phyloP scores from a whole-genome alignment of 2,329 filamentous ascomycete species.

The Immersiporthe knoxdaviesiana region DNA sequence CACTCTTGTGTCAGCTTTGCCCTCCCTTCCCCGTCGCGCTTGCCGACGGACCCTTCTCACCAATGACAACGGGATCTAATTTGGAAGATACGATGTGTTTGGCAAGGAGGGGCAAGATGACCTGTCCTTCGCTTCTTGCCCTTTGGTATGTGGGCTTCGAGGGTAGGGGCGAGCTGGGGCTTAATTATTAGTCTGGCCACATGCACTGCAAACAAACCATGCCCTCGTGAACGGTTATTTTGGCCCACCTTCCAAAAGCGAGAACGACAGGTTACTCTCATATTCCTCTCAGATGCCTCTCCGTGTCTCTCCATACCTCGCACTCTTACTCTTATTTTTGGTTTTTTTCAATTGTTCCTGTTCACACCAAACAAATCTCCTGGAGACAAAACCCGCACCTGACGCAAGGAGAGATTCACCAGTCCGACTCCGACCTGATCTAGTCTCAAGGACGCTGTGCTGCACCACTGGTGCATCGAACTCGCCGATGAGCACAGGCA shows the following conservation, averaged over 20 bases:
- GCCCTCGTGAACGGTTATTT: background rate
- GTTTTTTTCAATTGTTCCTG: no score
- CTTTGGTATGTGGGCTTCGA: background rate
- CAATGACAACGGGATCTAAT: background rate
- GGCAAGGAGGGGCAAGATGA: slow-evolving; percentile 1
- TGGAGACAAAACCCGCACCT: background rate
- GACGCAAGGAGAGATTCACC: slow-evolving; percentile 11
- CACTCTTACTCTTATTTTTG: no score
- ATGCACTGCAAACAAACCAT: background rate
- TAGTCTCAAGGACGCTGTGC: slow-evolving; percentile 8
- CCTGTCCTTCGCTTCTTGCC: background rate
- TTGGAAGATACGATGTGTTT: slow-evolving; percentile 1
- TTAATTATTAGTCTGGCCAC: background rate
- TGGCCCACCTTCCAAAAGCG: background rate
- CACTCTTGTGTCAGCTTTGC: background rate
- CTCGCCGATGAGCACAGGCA: slow-evolving; percentile 1
- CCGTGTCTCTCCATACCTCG: background rate
- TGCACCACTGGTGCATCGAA: slow-evolving; percentile 7
- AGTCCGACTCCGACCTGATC: slow-evolving; percentile 11
- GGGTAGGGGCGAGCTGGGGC: background rate
- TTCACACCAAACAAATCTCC: background rate
- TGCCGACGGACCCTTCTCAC: slow-evolving; percentile 4
- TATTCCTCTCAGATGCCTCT: background rate
- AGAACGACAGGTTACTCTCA: slow-evolving; percentile 2
- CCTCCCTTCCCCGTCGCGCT: background rate